phyloP scores from a whole-genome alignment of 2,329 filamentous ascomycete genomes.

The Arachnopeziza araneosa region DNA sequence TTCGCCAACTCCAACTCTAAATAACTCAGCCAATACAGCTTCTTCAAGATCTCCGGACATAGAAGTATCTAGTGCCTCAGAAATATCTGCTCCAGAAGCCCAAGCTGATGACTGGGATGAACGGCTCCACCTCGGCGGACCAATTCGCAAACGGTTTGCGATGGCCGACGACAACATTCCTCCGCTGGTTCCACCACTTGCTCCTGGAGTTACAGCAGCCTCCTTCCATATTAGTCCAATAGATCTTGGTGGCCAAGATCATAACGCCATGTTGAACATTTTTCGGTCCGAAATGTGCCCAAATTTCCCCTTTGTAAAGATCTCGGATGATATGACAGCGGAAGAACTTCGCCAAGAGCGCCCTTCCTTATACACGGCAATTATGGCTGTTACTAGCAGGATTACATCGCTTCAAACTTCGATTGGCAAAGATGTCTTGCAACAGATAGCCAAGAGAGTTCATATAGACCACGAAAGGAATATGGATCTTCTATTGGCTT shows the following conservation, averaged over 20 bases:
- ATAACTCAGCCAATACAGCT: neutral
- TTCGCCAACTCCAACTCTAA: neutral
- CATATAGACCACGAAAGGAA: conserved; percentile 20
- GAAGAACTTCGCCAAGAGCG: conserved; percentile 8
- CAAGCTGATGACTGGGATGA: conserved; percentile 5
- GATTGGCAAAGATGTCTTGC: conserved; percentile 11
- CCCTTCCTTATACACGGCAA: conserved; percentile 18
- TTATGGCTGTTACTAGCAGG: conserved; percentile 14
- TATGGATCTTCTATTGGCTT: conserved; percentile 22
- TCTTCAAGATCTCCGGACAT: neutral
- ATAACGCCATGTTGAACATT: conserved; percentile 9
- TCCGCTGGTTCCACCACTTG: neutral
- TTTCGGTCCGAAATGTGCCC: conserved; percentile 16
- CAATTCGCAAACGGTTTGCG: conserved; percentile 2
- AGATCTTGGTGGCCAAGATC: conserved; percentile 8
- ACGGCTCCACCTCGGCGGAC: conserved; percentile 2
- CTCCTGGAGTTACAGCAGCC: neutral
- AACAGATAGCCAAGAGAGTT: conserved; percentile 13
- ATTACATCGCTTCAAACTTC: conserved; percentile 4
- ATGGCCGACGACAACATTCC: neutral
- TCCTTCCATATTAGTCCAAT: neutral
- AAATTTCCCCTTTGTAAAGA: conserved; percentile 20
- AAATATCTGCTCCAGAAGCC: neutral
- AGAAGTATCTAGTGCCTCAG: neutral
- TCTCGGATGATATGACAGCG: conserved; percentile 5